Percentiles rank a stretch among this genome's conserved stretches.
phyloP scores from a whole-genome alignment of 2,329 filamentous ascomycete genomes.

The Huntiella savannae region DNA sequence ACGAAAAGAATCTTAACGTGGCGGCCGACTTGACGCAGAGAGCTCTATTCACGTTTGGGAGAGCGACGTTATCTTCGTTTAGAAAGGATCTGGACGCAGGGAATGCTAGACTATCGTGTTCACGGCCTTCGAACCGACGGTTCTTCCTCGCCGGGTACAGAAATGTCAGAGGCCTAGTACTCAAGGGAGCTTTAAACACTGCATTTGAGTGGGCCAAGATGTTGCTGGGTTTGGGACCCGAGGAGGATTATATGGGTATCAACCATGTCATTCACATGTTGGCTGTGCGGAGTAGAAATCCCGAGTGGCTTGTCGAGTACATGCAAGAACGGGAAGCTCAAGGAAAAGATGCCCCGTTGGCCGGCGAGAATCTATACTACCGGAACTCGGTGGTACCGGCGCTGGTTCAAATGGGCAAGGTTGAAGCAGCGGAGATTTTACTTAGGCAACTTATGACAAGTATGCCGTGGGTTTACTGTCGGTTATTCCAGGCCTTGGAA shows the following conservation, averaged over 20 bases:
- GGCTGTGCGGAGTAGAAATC: constrained; percentile 62
- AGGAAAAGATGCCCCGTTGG: constrained; percentile 12
- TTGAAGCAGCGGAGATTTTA: constrained; percentile 41
- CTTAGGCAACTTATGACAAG: constrained; percentile 49
- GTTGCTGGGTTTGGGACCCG: constrained; percentile 51
- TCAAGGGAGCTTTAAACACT: constrained; percentile 86
- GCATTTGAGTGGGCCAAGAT: constrained; percentile 88
- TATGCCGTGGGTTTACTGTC: constrained; percentile 70
- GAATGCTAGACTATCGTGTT: constrained; percentile 62
- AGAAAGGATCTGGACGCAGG: constrained; percentile 56
- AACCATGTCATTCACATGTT: constrained; percentile 66
- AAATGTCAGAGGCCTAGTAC: constrained; percentile 67
- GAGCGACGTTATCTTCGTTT: constrained; percentile 70
- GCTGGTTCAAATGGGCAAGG: constrained; percentile 49
- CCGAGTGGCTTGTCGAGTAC: constrained; percentile 56
- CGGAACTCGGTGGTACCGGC: constrained; percentile 62
- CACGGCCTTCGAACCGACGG: constrained; percentile 71
- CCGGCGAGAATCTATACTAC: constrained; percentile 42
- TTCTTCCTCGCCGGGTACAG: constrained; percentile 81
- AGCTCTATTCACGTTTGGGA: constrained; percentile 83
- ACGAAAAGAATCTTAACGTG: constrained; percentile 65
- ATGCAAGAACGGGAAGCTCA: constrained; percentile 23
- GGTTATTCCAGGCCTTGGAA: constrained; percentile 62
- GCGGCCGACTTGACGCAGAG: constrained; percentile 77
- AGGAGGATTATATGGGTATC: constrained; percentile 63